Evolutionary conservation across 192 early-diverging fungal species (phyloP).

Genomic region (Piromyces finnis): DNA sequence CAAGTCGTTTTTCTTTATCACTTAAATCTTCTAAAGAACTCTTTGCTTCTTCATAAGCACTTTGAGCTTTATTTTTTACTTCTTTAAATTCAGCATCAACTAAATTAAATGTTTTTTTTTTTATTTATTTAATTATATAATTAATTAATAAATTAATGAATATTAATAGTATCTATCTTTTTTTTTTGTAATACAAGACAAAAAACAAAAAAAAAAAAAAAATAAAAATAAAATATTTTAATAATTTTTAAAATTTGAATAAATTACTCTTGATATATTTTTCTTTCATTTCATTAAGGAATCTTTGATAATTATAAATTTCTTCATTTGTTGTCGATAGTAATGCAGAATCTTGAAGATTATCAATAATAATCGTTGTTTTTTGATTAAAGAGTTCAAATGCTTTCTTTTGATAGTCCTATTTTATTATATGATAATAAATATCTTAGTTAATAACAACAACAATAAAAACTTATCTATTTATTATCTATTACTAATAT

Average conservation of each 20-base stretch:
- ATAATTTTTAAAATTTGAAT: constrained; percentile 3
- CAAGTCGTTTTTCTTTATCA: constrained; percentile 27
- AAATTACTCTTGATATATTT: not conserved
- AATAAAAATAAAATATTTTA: not conserved
- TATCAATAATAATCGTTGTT: not conserved
- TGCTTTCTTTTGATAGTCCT: not conserved
- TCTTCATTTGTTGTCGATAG: not conserved
- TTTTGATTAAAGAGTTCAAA: not conserved
- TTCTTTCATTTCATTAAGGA: not conserved
- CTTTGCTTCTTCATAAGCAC: constrained; percentile 28
- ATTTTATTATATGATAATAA: not conserved
- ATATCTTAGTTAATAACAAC: too few species aligned
- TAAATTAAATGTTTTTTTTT: not conserved
- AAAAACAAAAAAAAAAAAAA: too few species aligned
- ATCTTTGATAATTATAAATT: not conserved
- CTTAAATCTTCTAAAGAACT: constrained; percentile 21
- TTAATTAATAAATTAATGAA: too few species aligned
- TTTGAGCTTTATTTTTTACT: constrained; percentile 20
- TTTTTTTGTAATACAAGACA: too few species aligned
- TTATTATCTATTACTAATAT: too few species aligned
- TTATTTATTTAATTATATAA: too few species aligned
- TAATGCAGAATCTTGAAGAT: not conserved
- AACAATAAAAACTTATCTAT: too few species aligned
- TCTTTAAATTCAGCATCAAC: constrained; percentile 17
- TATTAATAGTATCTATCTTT: too few species aligned